A percentile compares a stretch with the other conserved stretches of the same genome.
Conservation (phyloP, 2,329 filamentous ascomycete genomes). For the Exserohilum turcica region DNA sequence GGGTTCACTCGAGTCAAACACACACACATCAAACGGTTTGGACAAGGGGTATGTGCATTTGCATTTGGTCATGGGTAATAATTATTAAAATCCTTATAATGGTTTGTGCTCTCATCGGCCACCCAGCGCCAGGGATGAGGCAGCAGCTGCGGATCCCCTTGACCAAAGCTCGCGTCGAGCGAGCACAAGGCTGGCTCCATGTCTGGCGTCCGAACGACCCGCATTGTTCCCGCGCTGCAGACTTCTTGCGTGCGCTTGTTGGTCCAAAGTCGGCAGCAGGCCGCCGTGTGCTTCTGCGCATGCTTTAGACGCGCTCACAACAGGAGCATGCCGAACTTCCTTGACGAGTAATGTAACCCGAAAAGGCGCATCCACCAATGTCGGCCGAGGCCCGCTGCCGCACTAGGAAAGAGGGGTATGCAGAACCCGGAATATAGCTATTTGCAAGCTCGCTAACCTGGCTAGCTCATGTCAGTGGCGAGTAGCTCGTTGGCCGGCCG, state of each 20-base stretch:
- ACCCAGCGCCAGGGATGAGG: background rate
- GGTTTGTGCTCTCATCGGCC: background rate
- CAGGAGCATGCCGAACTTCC: too few species aligned
- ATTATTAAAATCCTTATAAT: background rate
- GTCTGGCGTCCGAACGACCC: background rate
- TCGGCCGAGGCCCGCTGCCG: background rate
- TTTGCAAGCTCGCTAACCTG: background rate
- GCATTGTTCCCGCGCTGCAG: conserved; percentile 2
- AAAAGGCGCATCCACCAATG: background rate
- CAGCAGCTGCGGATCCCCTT: background rate
- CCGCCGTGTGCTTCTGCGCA: background rate
- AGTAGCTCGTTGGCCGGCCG: conserved; percentile 30
- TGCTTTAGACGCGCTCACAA: conserved; percentile 1
- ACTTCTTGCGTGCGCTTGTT: conserved; percentile 11
- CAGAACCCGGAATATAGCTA: background rate
- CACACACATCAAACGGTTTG: too few species aligned
- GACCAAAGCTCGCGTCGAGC: background rate
- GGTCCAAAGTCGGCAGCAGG: conserved; percentile 21
- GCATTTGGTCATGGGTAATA: background rate
- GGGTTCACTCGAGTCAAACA: background rate
- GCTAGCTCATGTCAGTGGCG: conserved; percentile 20
- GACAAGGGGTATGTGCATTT: background rate
- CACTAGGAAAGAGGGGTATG: background rate
- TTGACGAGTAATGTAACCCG: background rate
- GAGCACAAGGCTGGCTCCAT: background rate